phyloP scores from a whole-genome alignment of 2,329 filamentous ascomycete species.

The Aureobasidium sp. region DNA sequence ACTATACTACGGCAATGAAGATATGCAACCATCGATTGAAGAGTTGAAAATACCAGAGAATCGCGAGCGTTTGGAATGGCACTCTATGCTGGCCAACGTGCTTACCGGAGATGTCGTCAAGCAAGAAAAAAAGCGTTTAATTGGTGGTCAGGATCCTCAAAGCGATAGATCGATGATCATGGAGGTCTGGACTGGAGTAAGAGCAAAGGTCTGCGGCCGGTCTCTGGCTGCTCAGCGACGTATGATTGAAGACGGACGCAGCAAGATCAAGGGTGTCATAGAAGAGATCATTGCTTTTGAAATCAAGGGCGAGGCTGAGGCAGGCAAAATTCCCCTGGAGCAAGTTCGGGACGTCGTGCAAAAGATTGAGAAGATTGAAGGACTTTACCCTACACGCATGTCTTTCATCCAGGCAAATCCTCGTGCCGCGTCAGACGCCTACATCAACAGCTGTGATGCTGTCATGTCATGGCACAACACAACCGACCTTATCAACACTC shows the following conservation, averaged over 20 bases:
- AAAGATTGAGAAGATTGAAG: conserved; percentile 85
- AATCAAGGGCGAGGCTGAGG: conserved; percentile 88
- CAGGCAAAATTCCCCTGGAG: conserved; percentile 76
- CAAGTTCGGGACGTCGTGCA: conserved; percentile 85
- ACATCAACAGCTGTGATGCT: conserved; percentile 75
- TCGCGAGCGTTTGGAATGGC: conserved; percentile 90
- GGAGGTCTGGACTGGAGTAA: conserved; percentile 82
- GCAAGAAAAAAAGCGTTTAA: conserved; percentile 94
- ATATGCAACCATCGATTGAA: conserved; percentile 79
- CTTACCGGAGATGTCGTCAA: conserved; percentile 93
- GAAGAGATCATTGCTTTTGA: conserved; percentile 90
- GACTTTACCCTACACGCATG: conserved; percentile 72
- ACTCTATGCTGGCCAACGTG: conserved; percentile 94
- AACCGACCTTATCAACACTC: conserved; percentile 89
- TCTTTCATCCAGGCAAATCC: conserved; percentile 70
- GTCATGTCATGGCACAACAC: conserved; percentile 97
- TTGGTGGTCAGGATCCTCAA: conserved; percentile 70
- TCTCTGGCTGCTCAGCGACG: conserved; percentile 78
- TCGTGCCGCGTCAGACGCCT: conserved; percentile 66
- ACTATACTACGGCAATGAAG: conserved; percentile 86
- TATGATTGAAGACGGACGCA: conserved; percentile 77
- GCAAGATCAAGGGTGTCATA: conserved; percentile 64
- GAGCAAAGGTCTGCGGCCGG: conserved; percentile 76
- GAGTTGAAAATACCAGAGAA: conserved; percentile 84
- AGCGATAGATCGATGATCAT: conserved; percentile 59